Evolutionary conservation across 1,284 basidiomycete genomes (phyloP), one percentile per base, ranked within the genome.

Genomic region (Flammula alnicola): DNA sequence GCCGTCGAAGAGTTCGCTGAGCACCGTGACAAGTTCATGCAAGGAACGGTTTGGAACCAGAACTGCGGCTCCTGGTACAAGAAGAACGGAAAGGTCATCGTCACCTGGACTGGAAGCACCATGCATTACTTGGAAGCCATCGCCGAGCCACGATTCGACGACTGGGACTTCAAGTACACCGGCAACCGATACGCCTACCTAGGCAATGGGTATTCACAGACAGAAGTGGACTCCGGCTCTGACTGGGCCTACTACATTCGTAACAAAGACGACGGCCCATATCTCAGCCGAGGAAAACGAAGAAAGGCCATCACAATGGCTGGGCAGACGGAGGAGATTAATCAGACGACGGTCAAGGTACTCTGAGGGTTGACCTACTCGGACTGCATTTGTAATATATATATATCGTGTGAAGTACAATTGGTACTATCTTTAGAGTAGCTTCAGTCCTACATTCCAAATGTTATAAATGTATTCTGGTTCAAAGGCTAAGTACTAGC

Each of bases 11-110:
- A 70, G 31, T 67, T 70, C 38, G 53, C 61, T 35, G 60, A 48
- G 7, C 53, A 59, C 57, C 65, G 63, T 26, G 61, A 68, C 47
- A 49, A 54, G 11, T 68, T 62, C 45, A 68, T 68, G 66, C 61
- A 64, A 30, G 37, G 53, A 1, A 67, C 64, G 3, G 68, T 68
- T 4, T 70, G 65, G 67, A 46, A 55, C n/a, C 44, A 62, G 5
- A 57, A 63, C 3, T 68, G 68, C 36, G 52, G 57, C 3, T 67
- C 66, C 0, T 70, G 68, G 67, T 70, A 70, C 57, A 69, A 67
- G 52, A 56, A 47, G 12, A 54, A 50, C 20, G 64, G 64, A 2
- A 66, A 65, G 39, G 61, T 69, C 7, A 63, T 57, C 1, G 66
- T 63, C 1, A 37, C 66, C 14, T 69, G 67, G 68, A 57, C 61